Evolutionary conservation across 164 flowering plant genomes (phyloP), one percentile per base, ranked within the genome.

Genomic region (Umbellularia californica): DNA sequence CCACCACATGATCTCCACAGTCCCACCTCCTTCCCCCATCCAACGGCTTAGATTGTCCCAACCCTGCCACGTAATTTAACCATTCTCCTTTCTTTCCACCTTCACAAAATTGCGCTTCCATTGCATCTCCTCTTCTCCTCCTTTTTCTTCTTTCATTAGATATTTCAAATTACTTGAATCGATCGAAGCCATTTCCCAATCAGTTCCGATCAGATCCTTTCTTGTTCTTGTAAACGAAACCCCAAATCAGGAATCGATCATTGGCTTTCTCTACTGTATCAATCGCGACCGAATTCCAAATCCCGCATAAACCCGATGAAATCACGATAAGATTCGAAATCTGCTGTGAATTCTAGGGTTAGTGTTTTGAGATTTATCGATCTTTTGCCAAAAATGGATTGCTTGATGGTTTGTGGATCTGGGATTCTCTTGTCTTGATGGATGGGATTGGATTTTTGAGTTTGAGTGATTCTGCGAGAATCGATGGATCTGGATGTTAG

Each of bases 401-500:
- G 7, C 10, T 33, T 71, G 64, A 47, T 7, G 19, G 71, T 33
- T 33, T 20, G 14, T 50, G 13, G 0, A 13, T 20, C n/a, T 22
- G 24, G 24, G 3, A 19, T 50, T 41, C 4, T 41, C 20, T 9
- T 12, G 47, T 47, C 25, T 69, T 47, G 58, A 47, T 69, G 52
- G 71, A 41, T 41, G 24, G 71, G n/a, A 20, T 69, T 35, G 11
- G 71, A 7, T 41, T 50, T n/a, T 23, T 41, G 71, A 69, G 47
- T 35, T 35, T 58, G 50, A 22, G 70, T 1, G 64, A 28, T 70
- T 76, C 9, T 76, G 17, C 3, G 12, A 28, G 52, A 55, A 66
- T 50, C 25, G 33, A 79, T 79, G 78, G 81, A 76, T 69, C 50
- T 65, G 27, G 71, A 75, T 15, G 51, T 72, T 41, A 33, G 28